phyloP scores from a whole-genome alignment of 2,329 filamentous ascomycete species.

The Colletotrichum eremochloae region DNA sequence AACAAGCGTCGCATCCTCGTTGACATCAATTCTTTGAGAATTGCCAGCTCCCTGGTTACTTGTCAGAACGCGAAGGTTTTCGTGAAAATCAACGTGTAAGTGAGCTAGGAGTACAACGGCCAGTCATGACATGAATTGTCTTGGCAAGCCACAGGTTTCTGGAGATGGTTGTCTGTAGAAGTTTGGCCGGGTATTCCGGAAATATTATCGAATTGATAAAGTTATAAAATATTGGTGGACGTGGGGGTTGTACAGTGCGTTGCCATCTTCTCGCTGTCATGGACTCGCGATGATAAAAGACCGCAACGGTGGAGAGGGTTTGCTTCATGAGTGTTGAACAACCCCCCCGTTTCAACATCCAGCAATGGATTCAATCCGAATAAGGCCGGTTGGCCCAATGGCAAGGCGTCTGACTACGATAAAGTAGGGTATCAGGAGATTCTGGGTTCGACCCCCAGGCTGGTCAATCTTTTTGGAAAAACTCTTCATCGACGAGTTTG shows the following conservation, averaged over 20 bases:
- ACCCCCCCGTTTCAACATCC: rapidly evolving
- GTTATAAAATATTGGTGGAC: neutral
- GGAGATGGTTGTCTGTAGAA: neutral
- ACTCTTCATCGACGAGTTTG: neutral
- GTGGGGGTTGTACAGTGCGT: neutral
- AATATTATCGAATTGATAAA: neutral
- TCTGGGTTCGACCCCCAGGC: slow-evolving; percentile 43
- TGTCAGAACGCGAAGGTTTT: neutral
- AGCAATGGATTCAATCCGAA: slow-evolving; percentile 7
- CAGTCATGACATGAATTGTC: neutral
- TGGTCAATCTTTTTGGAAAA: slow-evolving; percentile 31
- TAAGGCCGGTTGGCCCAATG: slow-evolving; percentile 52
- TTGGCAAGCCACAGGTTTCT: neutral
- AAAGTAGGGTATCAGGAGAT: slow-evolving; percentile 32
- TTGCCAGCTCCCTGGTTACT: too few species aligned
- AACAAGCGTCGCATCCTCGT: too few species aligned
- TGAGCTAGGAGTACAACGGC: too few species aligned
- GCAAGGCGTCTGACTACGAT: slow-evolving; percentile 60
- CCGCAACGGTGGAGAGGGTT: too few species aligned
- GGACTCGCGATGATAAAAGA: neutral
- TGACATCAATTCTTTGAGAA: too few species aligned
- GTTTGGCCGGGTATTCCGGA: neutral
- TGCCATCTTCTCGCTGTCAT: neutral
- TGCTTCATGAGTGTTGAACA: neutral
- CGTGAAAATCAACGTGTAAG: neutral